These are phyloP conservation scores for Klebsormidium nitens DNA, from an alignment of 139 green algal genomes.

Conservation along the genomic window DNA sequence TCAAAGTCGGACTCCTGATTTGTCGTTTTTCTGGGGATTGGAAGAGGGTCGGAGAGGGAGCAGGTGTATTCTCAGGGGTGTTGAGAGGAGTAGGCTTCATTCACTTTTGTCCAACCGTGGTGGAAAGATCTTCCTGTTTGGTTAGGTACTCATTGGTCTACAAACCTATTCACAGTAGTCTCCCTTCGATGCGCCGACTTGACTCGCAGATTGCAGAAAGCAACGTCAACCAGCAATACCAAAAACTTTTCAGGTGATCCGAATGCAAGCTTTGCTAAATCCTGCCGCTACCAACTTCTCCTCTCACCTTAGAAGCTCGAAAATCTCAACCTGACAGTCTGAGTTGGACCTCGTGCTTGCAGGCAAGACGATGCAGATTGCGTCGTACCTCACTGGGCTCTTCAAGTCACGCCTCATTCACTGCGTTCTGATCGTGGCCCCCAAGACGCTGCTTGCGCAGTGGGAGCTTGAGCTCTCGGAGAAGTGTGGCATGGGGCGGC, in stretches of 20 bases:
- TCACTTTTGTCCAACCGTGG: no score
- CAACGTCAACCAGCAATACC: no score
- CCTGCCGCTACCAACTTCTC: no score
- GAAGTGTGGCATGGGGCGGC: conserved; percentile 61
- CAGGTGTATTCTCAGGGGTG: no score
- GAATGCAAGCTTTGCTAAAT: conserved; percentile 11
- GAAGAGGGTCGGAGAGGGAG: background rate
- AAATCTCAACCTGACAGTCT: no score
- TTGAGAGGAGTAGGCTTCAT: no score
- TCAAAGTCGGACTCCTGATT: conserved; percentile 2
- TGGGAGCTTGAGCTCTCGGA: conserved; percentile 83
- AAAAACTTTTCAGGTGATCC: conserved; percentile 16
- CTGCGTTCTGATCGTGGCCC: conserved; percentile 71
- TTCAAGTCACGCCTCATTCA: conserved; percentile 41
- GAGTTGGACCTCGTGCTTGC: no score
- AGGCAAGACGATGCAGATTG: conserved; percentile 75
- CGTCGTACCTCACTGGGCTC: conserved; percentile 71
- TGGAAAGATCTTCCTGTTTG: no score
- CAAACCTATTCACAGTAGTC: no score
- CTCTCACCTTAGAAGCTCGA: no score
- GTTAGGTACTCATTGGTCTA: no score
- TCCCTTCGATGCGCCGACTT: no score
- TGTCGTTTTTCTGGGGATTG: background rate
- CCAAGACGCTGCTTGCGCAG: conserved; percentile 78
- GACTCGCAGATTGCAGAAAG: conserved; percentile 2